Conservation (phyloP, 2,329 filamentous ascomycete species). For the Karstenula rhodostoma region DNA sequence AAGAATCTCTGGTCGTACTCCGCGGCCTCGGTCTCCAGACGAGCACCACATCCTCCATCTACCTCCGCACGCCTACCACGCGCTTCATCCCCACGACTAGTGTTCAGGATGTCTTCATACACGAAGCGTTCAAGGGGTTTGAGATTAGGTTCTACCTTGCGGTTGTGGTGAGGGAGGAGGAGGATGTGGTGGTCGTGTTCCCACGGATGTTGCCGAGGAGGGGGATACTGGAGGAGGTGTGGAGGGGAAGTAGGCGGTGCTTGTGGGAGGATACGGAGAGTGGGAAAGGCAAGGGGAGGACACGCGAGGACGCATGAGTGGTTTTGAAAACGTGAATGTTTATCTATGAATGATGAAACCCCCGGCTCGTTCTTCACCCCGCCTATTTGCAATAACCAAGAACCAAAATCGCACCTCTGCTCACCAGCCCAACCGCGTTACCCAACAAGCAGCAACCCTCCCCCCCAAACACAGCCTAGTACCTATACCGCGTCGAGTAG, state of each 20-base stretch:
- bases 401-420: neutral
- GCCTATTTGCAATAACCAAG: neutral
- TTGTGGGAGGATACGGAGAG: constrained; percentile 69
- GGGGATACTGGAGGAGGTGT: constrained; percentile 83
- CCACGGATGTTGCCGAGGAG: constrained; percentile 79
- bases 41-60: constrained; percentile 72
- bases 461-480: constrained; percentile 53
- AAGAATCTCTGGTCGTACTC: constrained; percentile 88
- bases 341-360: neutral
- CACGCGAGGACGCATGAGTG: neutral
- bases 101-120: constrained; percentile 92
- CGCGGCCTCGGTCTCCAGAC: constrained; percentile 92
- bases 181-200: constrained; percentile 93
- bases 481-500: constrained; percentile 74
- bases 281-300: constrained; percentile 10
- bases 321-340: neutral
- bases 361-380: neutral
- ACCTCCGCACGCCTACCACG: constrained; percentile 69
- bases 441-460: constrained; percentile 1
- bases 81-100: constrained; percentile 88
- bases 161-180: constrained; percentile 88
- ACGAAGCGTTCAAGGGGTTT: constrained; percentile 93
- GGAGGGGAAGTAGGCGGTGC: constrained; percentile 84
- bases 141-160: constrained; percentile 89
- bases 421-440: too few species aligned